Base-by-base conservation (phyloP, 2,329 filamentous ascomycete species). In the Ceratocystiopsis sp. region DNA sequence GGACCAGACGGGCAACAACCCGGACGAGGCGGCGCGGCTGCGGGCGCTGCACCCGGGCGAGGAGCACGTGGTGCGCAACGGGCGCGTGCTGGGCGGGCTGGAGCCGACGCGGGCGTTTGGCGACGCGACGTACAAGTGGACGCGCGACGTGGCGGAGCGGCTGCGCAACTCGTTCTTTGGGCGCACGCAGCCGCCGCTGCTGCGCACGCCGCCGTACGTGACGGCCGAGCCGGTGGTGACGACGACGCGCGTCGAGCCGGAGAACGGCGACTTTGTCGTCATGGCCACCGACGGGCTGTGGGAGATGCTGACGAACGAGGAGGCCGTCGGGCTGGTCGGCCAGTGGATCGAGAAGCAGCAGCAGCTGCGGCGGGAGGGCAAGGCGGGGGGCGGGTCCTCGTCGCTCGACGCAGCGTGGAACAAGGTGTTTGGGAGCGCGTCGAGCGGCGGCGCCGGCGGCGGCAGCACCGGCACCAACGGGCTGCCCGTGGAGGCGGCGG, bases 221-320 rank as follows among this genome's bases (percentile, higher is more conserved):
- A 98, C 91, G 4, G 91, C 91, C 1, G 93, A 98, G 61, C 91
- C 91, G 3, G 72, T 96, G 18, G 75, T 98, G 42, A 96, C 89
- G 0, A 94, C 86, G 1, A 96, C 89, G 38, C 81, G 91, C 59
- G 80, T 98, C 42, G 71, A 89, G 52, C 91, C 91, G 1, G 75
- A 84, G 43, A 84, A 84, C 49, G 87, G 89, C 38, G 91, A 98
- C 57, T 98, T 98, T 54, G 69, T 98, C 13, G 89, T 98, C 48
- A 79, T 98, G 69, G 91, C 91, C 18, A 95, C 91, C 0, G 91
- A 98, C 57, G 91, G 91, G 4, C 70, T 98, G 1, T 98, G 91
- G 91, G 91, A 98, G 63, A 96, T 96, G 91, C 70, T 98, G 48
- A 95, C 85, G 40, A 98, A 96, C 54, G 91, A 98, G 57, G 91